These are phyloP conservation scores for Penicillium silybi DNA, from an alignment of 495 filamentous ascomycete species.

Conservation along the genomic window DNA sequence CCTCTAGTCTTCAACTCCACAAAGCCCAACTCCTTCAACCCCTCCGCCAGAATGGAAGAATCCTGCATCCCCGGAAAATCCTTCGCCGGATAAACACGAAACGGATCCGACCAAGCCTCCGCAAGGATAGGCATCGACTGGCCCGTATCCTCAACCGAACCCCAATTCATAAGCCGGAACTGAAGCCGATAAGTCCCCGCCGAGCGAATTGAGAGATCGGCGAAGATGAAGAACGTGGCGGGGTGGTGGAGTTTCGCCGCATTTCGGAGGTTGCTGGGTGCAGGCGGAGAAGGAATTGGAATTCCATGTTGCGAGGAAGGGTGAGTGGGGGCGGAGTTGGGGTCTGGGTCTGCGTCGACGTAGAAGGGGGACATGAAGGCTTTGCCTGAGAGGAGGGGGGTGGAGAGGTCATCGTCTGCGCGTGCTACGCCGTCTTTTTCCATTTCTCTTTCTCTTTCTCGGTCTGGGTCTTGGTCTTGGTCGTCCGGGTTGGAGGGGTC, in stretches of 20 bases:
- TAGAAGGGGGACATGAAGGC: conserved; percentile 41
- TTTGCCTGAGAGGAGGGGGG: conserved; percentile 38
- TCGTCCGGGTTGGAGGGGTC: conserved; percentile 5
- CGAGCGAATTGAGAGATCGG: conserved; percentile 86
- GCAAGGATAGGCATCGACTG: conserved; percentile 60
- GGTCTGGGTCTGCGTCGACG: conserved; percentile 43
- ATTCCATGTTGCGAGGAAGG: conserved; percentile 56
- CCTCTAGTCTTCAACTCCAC: conserved; percentile 46
- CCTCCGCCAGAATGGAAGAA: conserved; percentile 36
- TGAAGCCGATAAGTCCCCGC: conserved; percentile 77
- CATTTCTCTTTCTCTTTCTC: conserved; percentile 3
- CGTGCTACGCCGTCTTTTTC: conserved; percentile 15
- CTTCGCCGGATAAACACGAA: conserved; percentile 91
- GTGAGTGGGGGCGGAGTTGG: conserved; percentile 56
- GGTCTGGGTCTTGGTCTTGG: conserved; percentile 39
- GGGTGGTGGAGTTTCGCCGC: conserved; percentile 24
- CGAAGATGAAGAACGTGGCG: conserved; percentile 82
- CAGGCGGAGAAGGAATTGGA: not conserved
- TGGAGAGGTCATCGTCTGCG: conserved; percentile 25
- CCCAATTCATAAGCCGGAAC: conserved; percentile 79
- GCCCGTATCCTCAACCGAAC: conserved; percentile 47
- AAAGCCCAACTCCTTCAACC: conserved; percentile 43
- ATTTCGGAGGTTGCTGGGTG: conserved; percentile 8
- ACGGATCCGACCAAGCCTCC: conserved; percentile 68
- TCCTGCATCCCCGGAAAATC: conserved; percentile 92